Percentiles rank a stretch among this genome's conserved stretches.
Conservation (phyloP, 2,329 filamentous ascomycete genomes). For the Fusarium globosum region DNA sequence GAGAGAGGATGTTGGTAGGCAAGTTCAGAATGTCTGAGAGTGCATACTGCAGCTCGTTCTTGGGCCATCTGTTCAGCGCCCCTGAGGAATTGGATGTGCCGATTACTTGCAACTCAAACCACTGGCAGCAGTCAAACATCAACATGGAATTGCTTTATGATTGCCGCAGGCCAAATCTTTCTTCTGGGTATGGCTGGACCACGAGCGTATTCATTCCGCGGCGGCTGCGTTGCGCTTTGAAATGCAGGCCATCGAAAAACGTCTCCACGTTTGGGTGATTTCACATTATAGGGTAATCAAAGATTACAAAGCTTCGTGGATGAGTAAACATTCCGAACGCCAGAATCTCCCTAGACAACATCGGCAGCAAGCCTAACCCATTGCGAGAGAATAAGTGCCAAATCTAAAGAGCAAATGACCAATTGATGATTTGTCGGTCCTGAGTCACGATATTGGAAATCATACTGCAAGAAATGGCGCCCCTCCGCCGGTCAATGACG, state of each 20-base stretch:
- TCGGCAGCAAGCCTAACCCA: background rate
- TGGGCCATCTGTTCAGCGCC: background rate
- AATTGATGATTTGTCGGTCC: background rate
- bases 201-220: background rate
- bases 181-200: background rate
- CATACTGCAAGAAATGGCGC: background rate
- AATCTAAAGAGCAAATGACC: background rate
- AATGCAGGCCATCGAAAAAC: background rate
- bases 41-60: background rate
- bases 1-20: background rate
- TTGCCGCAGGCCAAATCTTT: background rate
- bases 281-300: background rate
- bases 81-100: background rate
- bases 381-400: background rate
- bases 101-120: background rate
- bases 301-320: slow-evolving; percentile 1
- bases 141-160: background rate
- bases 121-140: background rate
- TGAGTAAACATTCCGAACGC: slow-evolving; percentile 16
- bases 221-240: background rate
- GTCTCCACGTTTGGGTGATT: background rate
- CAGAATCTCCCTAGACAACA: background rate
- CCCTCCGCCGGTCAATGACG: background rate
- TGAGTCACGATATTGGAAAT: background rate
- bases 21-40: background rate